A percentile compares a stretch with the other conserved stretches of the same genome.
Conservation (phyloP, 2,329 filamentous ascomycete genomes). For the Clarireedia monteithiana region DNA sequence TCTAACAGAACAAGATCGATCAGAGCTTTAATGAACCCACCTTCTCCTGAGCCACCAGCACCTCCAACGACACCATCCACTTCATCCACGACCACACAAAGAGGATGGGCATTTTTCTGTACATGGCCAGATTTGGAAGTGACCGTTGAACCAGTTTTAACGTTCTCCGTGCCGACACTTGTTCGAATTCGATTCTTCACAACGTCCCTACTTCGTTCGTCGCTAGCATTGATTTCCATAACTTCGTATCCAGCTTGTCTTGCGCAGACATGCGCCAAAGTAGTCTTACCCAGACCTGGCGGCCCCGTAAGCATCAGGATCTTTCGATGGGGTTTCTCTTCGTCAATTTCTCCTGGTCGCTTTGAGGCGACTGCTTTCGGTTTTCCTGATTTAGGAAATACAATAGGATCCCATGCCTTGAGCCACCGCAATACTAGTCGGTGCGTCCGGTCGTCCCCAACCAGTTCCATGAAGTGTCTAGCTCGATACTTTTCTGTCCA, state of each 20-base stretch:
- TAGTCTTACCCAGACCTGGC: constrained; percentile 92
- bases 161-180: constrained; percentile 87
- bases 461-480: constrained; percentile 81
- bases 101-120: constrained; percentile 70
- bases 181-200: constrained; percentile 89
- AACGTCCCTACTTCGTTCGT: constrained; percentile 83
- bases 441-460: constrained; percentile 92
- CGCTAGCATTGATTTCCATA: constrained; percentile 95
- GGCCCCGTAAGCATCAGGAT: constrained; percentile 86
- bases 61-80: constrained; percentile 90
- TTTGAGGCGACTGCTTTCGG: constrained; percentile 40
- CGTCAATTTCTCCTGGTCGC: constrained; percentile 41
- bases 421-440: constrained; percentile 85
- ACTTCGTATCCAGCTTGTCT: constrained; percentile 93
- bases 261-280: constrained; percentile 90
- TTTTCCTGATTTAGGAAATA: constrained; percentile 67
- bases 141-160: constrained; percentile 59
- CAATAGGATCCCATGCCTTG: constrained; percentile 86
- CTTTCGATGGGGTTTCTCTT: constrained; percentile 75
- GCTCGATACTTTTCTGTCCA: constrained; percentile 99
- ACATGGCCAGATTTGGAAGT: constrained; percentile 45
- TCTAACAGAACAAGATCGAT: constrained; percentile 85
- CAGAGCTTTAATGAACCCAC: constrained; percentile 89
- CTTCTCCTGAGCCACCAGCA: constrained; percentile 70
- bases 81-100: constrained; percentile 93